Evolutionary conservation across 2,329 filamentous ascomycete genomes (phyloP).

Genomic region (Lecanosticta acicola): DNA sequence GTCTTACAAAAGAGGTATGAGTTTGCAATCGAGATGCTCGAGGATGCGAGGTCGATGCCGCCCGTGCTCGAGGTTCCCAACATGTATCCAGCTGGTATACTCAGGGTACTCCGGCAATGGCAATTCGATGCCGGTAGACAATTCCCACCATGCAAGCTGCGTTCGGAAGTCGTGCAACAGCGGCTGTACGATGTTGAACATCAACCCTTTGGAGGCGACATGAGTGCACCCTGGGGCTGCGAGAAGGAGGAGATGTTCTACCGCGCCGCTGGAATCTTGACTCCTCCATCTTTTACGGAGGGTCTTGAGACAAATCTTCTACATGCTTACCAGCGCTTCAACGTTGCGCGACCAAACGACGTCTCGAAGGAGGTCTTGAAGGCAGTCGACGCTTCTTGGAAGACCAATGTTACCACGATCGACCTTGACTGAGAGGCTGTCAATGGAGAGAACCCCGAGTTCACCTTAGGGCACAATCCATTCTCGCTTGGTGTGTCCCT

Average conservation of each 20-base stretch:
- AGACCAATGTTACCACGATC: slow-evolving; percentile 10
- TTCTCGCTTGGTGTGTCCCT: slow-evolving; percentile 3
- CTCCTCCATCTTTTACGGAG: not conserved
- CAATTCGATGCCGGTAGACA: slow-evolving; percentile 2
- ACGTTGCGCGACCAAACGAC: not conserved
- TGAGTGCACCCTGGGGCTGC: slow-evolving; percentile 1
- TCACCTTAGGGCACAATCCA: slow-evolving; percentile 1
- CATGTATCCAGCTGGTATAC: not conserved
- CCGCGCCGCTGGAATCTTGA: slow-evolving; percentile 4
- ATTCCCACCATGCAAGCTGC: slow-evolving; percentile 4
- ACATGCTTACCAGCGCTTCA: slow-evolving; percentile 4
- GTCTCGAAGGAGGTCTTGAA: slow-evolving; percentile 1
- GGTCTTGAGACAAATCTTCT: slow-evolving; percentile 1
- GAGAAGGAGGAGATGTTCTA: slow-evolving; percentile 11
- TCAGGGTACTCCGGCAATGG: slow-evolving; percentile 7
- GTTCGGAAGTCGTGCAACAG: not conserved
- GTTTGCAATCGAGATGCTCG: slow-evolving; percentile 3
- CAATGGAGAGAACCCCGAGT: not conserved
- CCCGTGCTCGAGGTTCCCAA: slow-evolving; percentile 2
- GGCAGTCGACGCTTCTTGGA: slow-evolving; percentile 3
- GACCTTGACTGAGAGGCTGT: slow-evolving; percentile 9
- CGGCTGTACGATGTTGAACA: not conserved
- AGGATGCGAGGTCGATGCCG: slow-evolving; percentile 1
- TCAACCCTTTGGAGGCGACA: not conserved
- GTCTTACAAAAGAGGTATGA: slow-evolving; percentile 8